These are phyloP conservation scores for Plenodomus tracheiphilus DNA, from an alignment of 2,329 filamentous ascomycete species.

Conservation along the genomic window DNA sequence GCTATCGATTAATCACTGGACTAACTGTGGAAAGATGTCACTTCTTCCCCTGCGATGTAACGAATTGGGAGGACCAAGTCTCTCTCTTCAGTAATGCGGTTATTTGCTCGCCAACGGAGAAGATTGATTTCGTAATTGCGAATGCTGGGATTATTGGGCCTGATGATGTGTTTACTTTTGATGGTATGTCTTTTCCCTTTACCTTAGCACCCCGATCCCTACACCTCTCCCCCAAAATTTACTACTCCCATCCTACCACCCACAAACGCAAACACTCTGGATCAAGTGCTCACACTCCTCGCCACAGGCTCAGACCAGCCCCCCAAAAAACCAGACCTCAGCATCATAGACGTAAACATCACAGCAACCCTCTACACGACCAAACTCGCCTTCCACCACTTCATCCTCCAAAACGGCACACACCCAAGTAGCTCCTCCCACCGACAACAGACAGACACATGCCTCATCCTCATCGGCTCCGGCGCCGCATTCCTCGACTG, in stretches of 20 bases:
- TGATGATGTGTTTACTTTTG: conserved; percentile 11
- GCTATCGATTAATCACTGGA: no score
- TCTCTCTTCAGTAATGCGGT: conserved; percentile 4
- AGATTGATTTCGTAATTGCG: conserved; percentile 9
- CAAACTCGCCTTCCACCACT: conserved; percentile 12
- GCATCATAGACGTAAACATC: conserved; percentile 5
- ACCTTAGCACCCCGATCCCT: neutral
- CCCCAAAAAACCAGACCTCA: conserved; percentile 1
- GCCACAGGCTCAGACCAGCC: no score
- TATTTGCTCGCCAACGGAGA: neutral
- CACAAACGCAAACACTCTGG: no score
- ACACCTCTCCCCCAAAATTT: conserved; percentile 1
- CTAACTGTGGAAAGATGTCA: neutral
- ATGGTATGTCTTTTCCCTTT: conserved; percentile 1
- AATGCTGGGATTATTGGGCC: conserved; percentile 11
- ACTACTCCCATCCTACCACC: no score
- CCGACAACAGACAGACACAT: no score
- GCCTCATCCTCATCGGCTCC: conserved; percentile 10
- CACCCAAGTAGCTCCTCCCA: conserved; percentile 1
- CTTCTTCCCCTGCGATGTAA: conserved; percentile 10
- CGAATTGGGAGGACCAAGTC: conserved; percentile 13
- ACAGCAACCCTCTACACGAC: conserved; percentile 2
- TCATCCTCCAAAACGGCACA: conserved; percentile 7
- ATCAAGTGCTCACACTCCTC: no score
- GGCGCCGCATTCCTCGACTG: conserved; percentile 9